Base-by-base conservation (phyloP, 257 asterid species). In the Echium plantagineum region DNA sequence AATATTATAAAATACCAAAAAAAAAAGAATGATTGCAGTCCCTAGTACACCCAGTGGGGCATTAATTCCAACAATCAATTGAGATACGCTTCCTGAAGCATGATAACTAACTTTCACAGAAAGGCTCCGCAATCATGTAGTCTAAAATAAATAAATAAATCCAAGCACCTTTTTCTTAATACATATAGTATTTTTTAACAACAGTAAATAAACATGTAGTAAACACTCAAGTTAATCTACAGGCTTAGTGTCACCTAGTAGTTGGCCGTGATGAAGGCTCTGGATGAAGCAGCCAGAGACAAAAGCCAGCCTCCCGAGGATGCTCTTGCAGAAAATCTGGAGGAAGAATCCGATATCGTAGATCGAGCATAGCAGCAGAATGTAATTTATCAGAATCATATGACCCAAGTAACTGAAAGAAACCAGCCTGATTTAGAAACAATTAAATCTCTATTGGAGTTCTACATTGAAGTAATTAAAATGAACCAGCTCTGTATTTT, bases 211-310 rank as follows among this genome's bases (percentile, higher is more conserved):
- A 7, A 35, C 47, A 35, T 8, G 47, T 10, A 3, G 13, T 35
- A 35, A 35, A 35, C 15, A 35, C 1, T 1, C 1, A 35, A 35
- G 13, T 35, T 35, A 35, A 10, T 35, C 19, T 42, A 53, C n/a
- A 55, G 17, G 28, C 17, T 48, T 22, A 22, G n/a, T 59, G 7
- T 60, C 75, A 87, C 97, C 90, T 85, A 65, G 85, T 72, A 52
- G 77, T 69, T 58, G 98, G 96, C 24, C 98, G 95, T 63, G 80
- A 77, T 52, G 96, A 83, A 61, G 98, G 83, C 67, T 83, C 87
- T 8, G 96, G 98, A 77, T 87, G 96, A 81, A 90, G 95, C 58
- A 91, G 75, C 96, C 96, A 87, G 68, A 91, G 93, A 74, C 98
- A 91, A 72, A 87, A 89, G 19, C 96, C 98, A 76, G 96, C 96